Evolutionary conservation across 2,329 filamentous ascomycete species (phyloP), one percentile per base, ranked within the genome.

Genomic region (Trichoderma sp.): DNA sequence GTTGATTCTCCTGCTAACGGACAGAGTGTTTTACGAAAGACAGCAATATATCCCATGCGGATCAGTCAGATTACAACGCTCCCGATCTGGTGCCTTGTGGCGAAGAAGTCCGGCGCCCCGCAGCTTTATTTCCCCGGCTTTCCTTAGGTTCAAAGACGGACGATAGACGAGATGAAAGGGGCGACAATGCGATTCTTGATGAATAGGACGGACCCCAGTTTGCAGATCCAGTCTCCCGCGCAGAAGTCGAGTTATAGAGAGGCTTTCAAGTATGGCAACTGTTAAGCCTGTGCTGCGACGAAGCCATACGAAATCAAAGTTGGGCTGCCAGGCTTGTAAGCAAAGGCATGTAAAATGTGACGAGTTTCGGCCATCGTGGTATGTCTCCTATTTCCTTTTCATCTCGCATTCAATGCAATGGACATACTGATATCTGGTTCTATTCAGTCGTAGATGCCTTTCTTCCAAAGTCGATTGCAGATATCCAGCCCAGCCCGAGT

Each of bases 261-360:
- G 12, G 1, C 1, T 21, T 7, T 14, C 21, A 51, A 61, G 21
- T 17, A 63, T 63, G 59, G 28, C 59, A 41, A 63, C 50, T 12
- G 59, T 63, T 0, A 63, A 63, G 19, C 59, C 59, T 39, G 48
- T 63, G 12, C 47, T 63, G 7, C 59, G 59, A 4, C 26, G 59
- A 34, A 62, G 59, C n/a, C 59, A 62, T n/a, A 62, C 59, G 24
- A 62, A 62, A 62, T 62, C 59, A 30, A 62, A 54, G 2, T 28
- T 34, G 26, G 59, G 59, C 47, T 62, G 59, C 12, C 48, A 62
- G 9, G 59, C 59, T 14, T 62, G 59, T 54, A 62, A 62, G n/a
- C 47, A 54, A 19, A 34, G 48, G 17, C 59, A 62, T 45, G 48
- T 62, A 21, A 62, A 62, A 15, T 62, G 59, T 28, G 59, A 62